Base-by-base conservation (phyloP, 2,329 filamentous ascomycete species). In the Sarocladium oryzae region DNA sequence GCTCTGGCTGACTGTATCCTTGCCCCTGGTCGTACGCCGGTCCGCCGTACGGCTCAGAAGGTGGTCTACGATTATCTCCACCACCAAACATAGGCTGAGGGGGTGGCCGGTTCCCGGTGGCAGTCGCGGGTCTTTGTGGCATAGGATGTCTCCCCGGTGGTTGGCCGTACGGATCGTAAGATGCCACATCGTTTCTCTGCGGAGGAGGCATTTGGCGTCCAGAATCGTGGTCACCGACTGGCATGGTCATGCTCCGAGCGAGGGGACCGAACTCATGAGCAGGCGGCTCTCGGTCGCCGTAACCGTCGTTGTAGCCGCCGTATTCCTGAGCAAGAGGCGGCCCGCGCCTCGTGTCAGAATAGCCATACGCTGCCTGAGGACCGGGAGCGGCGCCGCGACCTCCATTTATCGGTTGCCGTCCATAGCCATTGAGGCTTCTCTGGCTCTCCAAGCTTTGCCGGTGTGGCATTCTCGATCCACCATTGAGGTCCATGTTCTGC, bases 231-330 rank as follows among this genome's bases (percentile, higher is more conserved):
- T 75, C 70, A 51, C 77, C 72, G 2, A 70, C 63, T 2, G 81
- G 79, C 77, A 83, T 80, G 4, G 82, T 85, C 74, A 77, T 79
- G 52, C 80, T 84, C 57, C 81, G 71, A n/a, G 67, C 61, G 8
- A 77, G 78, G 2, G 76, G 73, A 0, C 70, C 77, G 56, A 77
- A 81, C 5, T 70, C 68, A 35, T 43, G 5, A 3, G 71, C 66
- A 49, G 65, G 55, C 2, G 51, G 56, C 10, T 52, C 43, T 24
- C 46, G 41, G 3, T 30, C 43, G 28, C 53, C 53, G 41, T 63
- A 64, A 45, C 60, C 60, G 46, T 61, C 57, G 23, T 62, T 56
- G 46, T 64, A 62, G 20, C 57, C 59, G 23, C 55, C 56, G 50
- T 65, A 64, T n/a, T 58, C 58, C 50, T 57, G 67, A 16, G 53